Evolutionary conservation across 2,329 filamentous ascomycete species (phyloP), one percentile per base, ranked within the genome.

Genomic region (Colletotrichum sp.): DNA sequence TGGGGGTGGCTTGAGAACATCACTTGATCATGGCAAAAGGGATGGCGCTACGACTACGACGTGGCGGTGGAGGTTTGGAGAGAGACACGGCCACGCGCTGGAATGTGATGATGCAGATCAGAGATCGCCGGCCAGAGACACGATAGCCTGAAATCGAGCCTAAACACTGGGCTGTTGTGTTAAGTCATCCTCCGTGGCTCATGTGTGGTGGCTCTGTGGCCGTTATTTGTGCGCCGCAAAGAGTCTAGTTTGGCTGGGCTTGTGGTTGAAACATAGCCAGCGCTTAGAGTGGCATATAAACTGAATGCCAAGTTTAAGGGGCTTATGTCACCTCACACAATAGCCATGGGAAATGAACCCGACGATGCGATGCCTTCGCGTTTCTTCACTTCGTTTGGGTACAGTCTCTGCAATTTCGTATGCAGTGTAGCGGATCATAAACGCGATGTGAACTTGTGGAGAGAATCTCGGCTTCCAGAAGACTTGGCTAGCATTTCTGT

Each of bases 311-410:
- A 62, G 58, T 62, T 62, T 12, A 36, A 26, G 55, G 32, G 30
- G 18, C n/a, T 21, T 52, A n/a, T 21, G n/a, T 62, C 28, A 34
- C 30, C 58, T 62, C 30, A 36, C 28, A 34, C 58, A 13, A 10
- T 21, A 48, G 38, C 28, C 12, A 1, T 9, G 12, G 56, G 16
- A 34, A 62, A 24, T 21, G 30, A 36, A 62, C 14, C 32, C 58
- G 58, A 62, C 13, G 58, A 21, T 36, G 21, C 58, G 58, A 62
- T 32, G n/a, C 9, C 12, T n/a, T 24, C 30, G 58, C 30, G 21
- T 14, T n/a, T 62, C 18, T 36, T 13, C 3, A 2, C 58, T 5
- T 1, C 58, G n/a, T 32, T 52, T 1, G 0, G 1, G 1, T n/a
- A 48, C 38, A 52, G 43, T 13, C 43, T 21, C n/a, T 52, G 43